Evolutionary conservation across 495 filamentous ascomycete genomes (phyloP).

Genomic region (Extremus antarcticus): DNA sequence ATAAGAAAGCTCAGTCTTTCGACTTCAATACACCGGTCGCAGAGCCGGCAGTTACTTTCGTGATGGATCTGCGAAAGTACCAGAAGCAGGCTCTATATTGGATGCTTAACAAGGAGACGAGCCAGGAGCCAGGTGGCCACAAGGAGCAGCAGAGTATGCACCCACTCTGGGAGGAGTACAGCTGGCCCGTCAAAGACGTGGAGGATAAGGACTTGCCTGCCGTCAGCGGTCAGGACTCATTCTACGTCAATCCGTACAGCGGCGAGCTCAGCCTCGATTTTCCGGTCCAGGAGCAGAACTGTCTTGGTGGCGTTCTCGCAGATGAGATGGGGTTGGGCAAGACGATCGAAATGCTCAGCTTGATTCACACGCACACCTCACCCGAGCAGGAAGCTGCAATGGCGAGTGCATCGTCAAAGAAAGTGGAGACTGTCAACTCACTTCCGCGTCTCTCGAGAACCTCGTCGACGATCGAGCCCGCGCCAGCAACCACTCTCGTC

Average conservation of each 20-base stretch:
- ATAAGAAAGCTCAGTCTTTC: slow-evolving; percentile 93
- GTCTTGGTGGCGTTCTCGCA: slow-evolving; percentile 83
- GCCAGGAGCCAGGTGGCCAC: slow-evolving; percentile 48
- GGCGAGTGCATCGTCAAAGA: neutral
- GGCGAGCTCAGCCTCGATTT: slow-evolving; percentile 91
- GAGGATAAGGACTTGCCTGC: slow-evolving; percentile 63
- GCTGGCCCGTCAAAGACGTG: slow-evolving; percentile 77
- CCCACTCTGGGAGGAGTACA: slow-evolving; percentile 93
- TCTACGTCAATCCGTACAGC: slow-evolving; percentile 95
- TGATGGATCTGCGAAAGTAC: slow-evolving; percentile 76
- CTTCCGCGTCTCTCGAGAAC: slow-evolving; percentile 49
- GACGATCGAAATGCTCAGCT: slow-evolving; percentile 92
- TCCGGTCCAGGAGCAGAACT: slow-evolving; percentile 86
- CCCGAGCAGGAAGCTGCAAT: slow-evolving; percentile 17
- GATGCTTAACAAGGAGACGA: slow-evolving; percentile 89
- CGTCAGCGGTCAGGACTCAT: slow-evolving; percentile 53
- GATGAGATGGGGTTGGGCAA: slow-evolving; percentile 78
- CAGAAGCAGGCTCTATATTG: slow-evolving; percentile 91
- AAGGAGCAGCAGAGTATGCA: slow-evolving; percentile 70
- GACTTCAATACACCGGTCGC: slow-evolving; percentile 85
- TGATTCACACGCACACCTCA: slow-evolving; percentile 77
- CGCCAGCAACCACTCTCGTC: slow-evolving; percentile 85
- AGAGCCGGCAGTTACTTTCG: slow-evolving; percentile 70
- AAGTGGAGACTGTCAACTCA: slow-evolving; percentile 38
- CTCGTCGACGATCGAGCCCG: slow-evolving; percentile 45